These are phyloP conservation scores for Ceratocystis eucalypticola DNA, from an alignment of 2,329 filamentous ascomycete genomes.

Conservation along the genomic window DNA sequence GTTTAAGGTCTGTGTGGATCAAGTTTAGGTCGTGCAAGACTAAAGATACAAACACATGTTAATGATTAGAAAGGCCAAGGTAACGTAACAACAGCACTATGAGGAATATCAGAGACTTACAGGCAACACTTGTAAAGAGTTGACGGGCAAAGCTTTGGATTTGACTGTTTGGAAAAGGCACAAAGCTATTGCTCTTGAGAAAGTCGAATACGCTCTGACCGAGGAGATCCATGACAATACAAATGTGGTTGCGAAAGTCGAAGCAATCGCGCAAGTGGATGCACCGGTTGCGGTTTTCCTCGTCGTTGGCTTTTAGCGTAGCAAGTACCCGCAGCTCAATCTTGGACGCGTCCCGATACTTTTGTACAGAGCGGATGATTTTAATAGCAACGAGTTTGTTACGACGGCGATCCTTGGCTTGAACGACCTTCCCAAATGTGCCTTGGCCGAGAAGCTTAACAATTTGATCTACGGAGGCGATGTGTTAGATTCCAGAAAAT, in stretches of 20 bases:
- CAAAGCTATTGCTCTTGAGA: conserved; percentile 85
- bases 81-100: no score
- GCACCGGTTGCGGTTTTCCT: conserved; percentile 84
- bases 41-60: conserved; percentile 27
- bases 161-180: conserved; percentile 95
- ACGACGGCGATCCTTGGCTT: conserved; percentile 67
- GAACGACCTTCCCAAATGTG: conserved; percentile 95
- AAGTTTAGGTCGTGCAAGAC: conserved; percentile 93
- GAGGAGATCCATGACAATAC: conserved; percentile 62
- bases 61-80: neutral
- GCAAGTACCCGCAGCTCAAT: conserved; percentile 90
- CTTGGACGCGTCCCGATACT: conserved; percentile 88
- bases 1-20: conserved; percentile 75
- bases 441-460: conserved; percentile 84
- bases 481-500: neutral
- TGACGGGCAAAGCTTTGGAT: conserved; percentile 95
- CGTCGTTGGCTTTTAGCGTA: conserved; percentile 82
- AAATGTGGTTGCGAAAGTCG: conserved; percentile 94
- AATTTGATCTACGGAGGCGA: conserved; percentile 55
- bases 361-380: conserved; percentile 95
- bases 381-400: conserved; percentile 83
- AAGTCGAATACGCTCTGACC: conserved; percentile 98
- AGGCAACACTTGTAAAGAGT: conserved; percentile 94
- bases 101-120: conserved; percentile 40
- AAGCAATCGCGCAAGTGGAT: conserved; percentile 96